Evolutionary conservation across 495 filamentous ascomycete genomes (phyloP), one percentile per base, ranked within the genome.

Genomic region (Xylaria intraflava): DNA sequence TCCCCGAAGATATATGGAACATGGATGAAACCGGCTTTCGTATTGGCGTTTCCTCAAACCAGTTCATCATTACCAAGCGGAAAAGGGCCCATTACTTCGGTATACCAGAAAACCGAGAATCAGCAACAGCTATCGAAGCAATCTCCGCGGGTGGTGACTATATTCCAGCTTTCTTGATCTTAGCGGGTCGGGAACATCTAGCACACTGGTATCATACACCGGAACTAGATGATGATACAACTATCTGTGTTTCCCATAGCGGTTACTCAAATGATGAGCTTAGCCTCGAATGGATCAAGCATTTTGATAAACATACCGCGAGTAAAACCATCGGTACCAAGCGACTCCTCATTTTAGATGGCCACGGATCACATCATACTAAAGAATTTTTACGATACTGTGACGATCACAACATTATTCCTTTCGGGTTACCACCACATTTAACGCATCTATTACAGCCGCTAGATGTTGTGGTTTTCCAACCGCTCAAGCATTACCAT

Each of bases 1-100:
- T n/a, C n/a, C n/a, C n/a, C n/a, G n/a, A n/a, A n/a, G 14, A 45
- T 45, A 45, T 45, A 26, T 45, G 42, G 42, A 45, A 45, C 14
- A 45, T 45, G 20, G 26, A 45, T 19, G 14, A 45, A 22, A 45
- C 42, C n/a, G 42, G 42, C 22, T 45, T 45, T 16, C 5, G 14
- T 17, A 45, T 45, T 26, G n/a, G 26, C 9, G 17, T 45, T 12
- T 10, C 12, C 11, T 17, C n/a, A 45, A 45, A 45, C 16, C 42
- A 45, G 26, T 12, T 45, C 11, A 45, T 45, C 20, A 16, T 6
- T 26, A 45, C 42, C 3, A 26, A 45, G 9, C 10, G 42, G 22
- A 24, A 29, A 12, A 26, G 26, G 26, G 26, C 26, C n/a, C 42
- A 29, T n/a, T 45, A 45, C 26, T 45, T 45, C 14, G 14, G 42